These are phyloP conservation scores for Zychaea mexicana DNA, from an alignment of 371 early-diverging fungal genomes.

Conservation along the genomic window DNA sequence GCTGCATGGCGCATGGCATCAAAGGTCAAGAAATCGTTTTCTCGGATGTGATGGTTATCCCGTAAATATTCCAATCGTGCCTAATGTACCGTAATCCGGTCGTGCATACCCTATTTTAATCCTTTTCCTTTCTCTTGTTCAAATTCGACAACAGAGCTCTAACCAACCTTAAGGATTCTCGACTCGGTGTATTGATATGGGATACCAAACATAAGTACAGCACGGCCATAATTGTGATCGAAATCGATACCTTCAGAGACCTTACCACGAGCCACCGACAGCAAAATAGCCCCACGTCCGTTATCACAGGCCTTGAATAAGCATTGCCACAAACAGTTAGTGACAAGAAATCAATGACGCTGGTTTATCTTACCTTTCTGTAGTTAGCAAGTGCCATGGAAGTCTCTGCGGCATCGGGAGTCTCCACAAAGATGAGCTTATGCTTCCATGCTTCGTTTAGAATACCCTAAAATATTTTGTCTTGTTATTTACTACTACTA, in stretches of 20 bases:
- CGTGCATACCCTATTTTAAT: not conserved
- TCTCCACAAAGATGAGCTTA: conserved; percentile 99
- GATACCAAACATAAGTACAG: conserved; percentile 98
- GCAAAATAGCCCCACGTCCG: conserved; percentile 98
- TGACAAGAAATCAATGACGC: too few relatives aligned
- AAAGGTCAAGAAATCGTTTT: conserved; percentile 99
- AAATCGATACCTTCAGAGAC: conserved; percentile 99
- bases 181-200: conserved; percentile 99
- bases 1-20: conserved; percentile 99
- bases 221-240: conserved; percentile 99
- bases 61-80: conserved; percentile 97
- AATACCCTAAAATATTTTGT: conserved; percentile 73
- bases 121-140: not conserved
- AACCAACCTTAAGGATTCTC: conserved; percentile 81
- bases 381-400: conserved; percentile 96
- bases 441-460: conserved; percentile 94
- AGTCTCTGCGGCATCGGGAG: conserved; percentile 99
- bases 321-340: too few relatives aligned
- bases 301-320: conserved; percentile 98
- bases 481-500: too few relatives aligned
- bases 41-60: conserved; percentile 92
- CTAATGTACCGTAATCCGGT: conserved; percentile 23
- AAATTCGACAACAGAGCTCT: not conserved
- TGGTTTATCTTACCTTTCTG: conserved; percentile 67
- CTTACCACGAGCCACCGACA: conserved; percentile 99